These are phyloP conservation scores for Oldenlandia corymbosa DNA, from an alignment of 257 asterid species.

Conservation along the genomic window DNA sequence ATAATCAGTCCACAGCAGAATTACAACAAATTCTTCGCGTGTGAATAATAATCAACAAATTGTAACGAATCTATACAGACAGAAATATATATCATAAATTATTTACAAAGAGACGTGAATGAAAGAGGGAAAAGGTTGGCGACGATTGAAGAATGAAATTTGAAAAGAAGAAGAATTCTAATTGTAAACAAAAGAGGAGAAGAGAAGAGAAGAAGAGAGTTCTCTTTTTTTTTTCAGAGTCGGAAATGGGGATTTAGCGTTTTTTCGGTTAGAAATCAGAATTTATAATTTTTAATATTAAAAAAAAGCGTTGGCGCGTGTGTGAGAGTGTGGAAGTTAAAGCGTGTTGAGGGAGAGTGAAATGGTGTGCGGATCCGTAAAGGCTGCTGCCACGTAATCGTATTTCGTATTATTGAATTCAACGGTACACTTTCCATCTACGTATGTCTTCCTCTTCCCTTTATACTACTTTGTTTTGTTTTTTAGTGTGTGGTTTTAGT, in stretches of 20 bases:
- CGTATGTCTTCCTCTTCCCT: too few relatives aligned
- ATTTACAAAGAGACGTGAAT: not conserved
- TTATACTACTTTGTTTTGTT: not conserved
- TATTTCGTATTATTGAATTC: constrained; percentile 1
- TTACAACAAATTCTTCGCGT: not conserved
- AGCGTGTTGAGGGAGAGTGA: not conserved
- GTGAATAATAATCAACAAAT: too few relatives aligned
- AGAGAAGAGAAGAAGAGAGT: not conserved
- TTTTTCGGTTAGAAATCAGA: not conserved
- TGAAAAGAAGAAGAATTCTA: not conserved
- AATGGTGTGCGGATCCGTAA: not conserved
- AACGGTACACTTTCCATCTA: constrained; percentile 10
- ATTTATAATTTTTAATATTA: too few relatives aligned
- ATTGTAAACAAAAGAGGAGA: not conserved
- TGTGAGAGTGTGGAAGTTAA: not conserved
- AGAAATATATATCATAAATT: too few relatives aligned
- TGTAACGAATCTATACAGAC: too few relatives aligned
- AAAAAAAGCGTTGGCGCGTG: not conserved
- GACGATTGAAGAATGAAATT: constrained; percentile 13
- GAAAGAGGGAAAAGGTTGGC: constrained; percentile 9
- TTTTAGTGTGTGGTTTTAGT: too few relatives aligned
- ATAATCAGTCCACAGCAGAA: not conserved
- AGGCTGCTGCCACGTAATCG: constrained; percentile 15
- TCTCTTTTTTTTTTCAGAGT: not conserved
- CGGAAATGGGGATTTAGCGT: not conserved